A percentile compares a stretch with the other conserved stretches of the same genome.
phyloP scores from a whole-genome alignment of 768 basidiomycete species.

The Cystobasidium tubakii region DNA sequence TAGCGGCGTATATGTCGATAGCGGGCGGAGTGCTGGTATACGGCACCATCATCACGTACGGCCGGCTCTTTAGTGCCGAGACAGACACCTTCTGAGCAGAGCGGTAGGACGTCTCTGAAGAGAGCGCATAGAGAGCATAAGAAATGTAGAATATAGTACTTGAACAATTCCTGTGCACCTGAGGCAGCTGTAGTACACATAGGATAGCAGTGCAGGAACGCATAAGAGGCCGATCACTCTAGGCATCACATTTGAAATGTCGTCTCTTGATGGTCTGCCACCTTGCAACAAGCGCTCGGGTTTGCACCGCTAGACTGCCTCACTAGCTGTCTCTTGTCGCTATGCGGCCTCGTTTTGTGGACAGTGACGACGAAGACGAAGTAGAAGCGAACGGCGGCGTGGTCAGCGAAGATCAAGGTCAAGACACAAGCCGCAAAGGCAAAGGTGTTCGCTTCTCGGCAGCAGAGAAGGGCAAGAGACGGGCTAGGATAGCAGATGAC shows the following conservation, averaged over 20 bases:
- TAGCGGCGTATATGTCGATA: conserved; percentile 89
- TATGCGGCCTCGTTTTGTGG: conserved; percentile 10
- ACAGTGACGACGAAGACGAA: conserved; percentile 30
- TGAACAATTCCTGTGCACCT: too few species aligned
- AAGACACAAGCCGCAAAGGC: background rate
- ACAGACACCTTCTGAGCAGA: conserved; percentile 26
- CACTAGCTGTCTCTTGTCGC: background rate
- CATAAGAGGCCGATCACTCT: background rate
- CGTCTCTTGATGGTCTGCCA: too few species aligned
- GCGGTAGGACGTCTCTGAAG: background rate
- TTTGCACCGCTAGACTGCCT: background rate
- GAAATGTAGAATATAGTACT: too few species aligned
- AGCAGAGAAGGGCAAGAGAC: conserved; percentile 31
- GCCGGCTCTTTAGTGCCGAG: conserved; percentile 22
- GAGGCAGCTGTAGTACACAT: too few species aligned
- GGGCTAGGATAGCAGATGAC: background rate
- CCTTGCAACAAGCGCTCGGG: too few species aligned
- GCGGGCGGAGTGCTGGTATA: conserved; percentile 65
- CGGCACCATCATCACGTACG: conserved; percentile 40
- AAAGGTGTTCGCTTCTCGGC: conserved; percentile 12
- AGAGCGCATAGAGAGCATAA: too few species aligned
- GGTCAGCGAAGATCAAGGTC: background rate
- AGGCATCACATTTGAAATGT: background rate
- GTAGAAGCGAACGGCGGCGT: background rate
- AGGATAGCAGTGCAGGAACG: too few species aligned